Evolutionary conservation across 177 flowering plant species (phyloP).

Genomic region (Tripterygium wilfordii): DNA sequence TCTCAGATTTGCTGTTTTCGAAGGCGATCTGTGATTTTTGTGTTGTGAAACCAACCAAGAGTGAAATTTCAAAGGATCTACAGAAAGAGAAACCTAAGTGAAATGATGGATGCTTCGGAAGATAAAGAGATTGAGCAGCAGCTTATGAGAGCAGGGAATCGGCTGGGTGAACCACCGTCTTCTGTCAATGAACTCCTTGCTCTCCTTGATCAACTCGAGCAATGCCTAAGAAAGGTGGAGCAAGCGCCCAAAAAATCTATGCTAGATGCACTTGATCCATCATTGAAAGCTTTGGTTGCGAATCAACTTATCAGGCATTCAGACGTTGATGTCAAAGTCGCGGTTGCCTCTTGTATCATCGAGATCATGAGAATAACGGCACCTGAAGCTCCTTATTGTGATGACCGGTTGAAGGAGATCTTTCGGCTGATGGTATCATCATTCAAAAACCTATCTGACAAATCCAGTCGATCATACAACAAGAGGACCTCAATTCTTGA

Average conservation of each 20-base stretch:
- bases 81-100: not conserved
- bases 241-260: conserved; percentile 53
- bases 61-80: conserved; percentile 11
- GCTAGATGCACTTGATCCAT: conserved; percentile 46
- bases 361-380: conserved; percentile 76
- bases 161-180: conserved; percentile 33
- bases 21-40: conserved; percentile 4
- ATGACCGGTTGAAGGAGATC: conserved; percentile 69
- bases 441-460: conserved; percentile 49
- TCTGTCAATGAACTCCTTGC: conserved; percentile 45
- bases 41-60: conserved; percentile 10
- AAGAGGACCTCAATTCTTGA: conserved; percentile 59
- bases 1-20: not conserved
- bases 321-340: conserved; percentile 53
- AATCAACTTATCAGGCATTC: conserved; percentile 47
- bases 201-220: conserved; percentile 47
- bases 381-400: conserved; percentile 72
- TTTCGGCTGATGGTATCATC: conserved; percentile 69
- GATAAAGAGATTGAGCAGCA: conserved; percentile 36
- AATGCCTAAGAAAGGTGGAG: conserved; percentile 42
- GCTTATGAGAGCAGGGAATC: conserved; percentile 42
- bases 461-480: conserved; percentile 41
- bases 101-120: conserved; percentile 18
- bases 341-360: conserved; percentile 68
- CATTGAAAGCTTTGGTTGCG: conserved; percentile 40